Conservation (phyloP, 2,329 filamentous ascomycete species). For the Drechslera avenae region DNA sequence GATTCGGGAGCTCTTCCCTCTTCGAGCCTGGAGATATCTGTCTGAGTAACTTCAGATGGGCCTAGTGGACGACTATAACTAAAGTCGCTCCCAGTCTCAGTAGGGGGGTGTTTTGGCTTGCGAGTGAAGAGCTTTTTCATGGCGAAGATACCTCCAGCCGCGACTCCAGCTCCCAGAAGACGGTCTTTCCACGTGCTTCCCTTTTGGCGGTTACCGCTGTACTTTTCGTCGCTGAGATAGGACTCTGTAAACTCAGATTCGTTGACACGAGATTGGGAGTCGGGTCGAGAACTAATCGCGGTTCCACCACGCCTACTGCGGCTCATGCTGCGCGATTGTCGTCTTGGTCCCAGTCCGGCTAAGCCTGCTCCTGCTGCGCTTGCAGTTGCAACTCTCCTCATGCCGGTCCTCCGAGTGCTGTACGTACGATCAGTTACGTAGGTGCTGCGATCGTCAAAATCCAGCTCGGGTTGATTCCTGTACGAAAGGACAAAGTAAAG, state of each 20-base stretch:
- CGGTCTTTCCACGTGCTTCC: conserved; percentile 52
- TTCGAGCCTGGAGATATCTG: conserved; percentile 56
- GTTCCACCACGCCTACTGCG: conserved; percentile 35
- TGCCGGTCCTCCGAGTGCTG: conserved; percentile 47
- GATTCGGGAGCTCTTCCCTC: conserved; percentile 60
- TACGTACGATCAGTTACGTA: conserved; percentile 61
- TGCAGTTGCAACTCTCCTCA: conserved; percentile 58
- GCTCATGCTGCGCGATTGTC: conserved; percentile 50
- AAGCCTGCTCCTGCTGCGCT: conserved; percentile 64
- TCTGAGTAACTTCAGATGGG: conserved; percentile 54
- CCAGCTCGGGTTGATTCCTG: conserved; percentile 62
- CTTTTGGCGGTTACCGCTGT: conserved; percentile 37
- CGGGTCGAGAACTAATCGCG: conserved; percentile 43
- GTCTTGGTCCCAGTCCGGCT: conserved; percentile 54
- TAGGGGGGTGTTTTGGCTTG: conserved; percentile 50
- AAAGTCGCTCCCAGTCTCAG: conserved; percentile 59
- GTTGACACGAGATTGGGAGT: conserved; percentile 37
- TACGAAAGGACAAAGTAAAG: conserved; percentile 82
- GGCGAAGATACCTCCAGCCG: conserved; percentile 49
- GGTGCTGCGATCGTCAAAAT: conserved; percentile 62
- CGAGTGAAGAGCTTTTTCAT: conserved; percentile 63
- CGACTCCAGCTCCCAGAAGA: conserved; percentile 53
- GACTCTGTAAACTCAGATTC: conserved; percentile 40
- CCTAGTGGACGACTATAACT: conserved; percentile 60
- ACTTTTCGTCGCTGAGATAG: conserved; percentile 52